Percentiles rank a stretch among this genome's conserved stretches.
These are phyloP conservation scores for Dunaliella salina DNA, from an alignment of 163 green algal genomes.

Conservation along the genomic window DNA sequence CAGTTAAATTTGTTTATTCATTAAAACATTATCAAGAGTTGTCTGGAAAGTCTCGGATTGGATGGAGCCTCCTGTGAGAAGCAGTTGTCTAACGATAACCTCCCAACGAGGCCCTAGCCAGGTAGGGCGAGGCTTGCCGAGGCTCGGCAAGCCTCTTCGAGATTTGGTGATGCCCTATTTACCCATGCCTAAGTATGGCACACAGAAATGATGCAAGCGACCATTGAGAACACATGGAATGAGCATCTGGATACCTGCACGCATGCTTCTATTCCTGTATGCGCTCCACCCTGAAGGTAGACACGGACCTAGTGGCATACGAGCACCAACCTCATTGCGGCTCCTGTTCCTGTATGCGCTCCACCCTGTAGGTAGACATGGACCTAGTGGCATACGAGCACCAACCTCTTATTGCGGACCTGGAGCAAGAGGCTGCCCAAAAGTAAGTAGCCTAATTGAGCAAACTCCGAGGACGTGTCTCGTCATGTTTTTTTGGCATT, in stretches of 20 bases:
- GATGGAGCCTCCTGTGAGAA: too few relatives aligned
- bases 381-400: constrained; percentile 3
- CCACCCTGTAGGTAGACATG: not conserved
- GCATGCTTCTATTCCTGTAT: not conserved
- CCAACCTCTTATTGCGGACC: not conserved
- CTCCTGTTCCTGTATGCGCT: not conserved
- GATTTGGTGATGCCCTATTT: too few relatives aligned
- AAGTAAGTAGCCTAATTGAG: not conserved
- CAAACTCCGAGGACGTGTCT: not conserved
- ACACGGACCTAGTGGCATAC: not conserved
- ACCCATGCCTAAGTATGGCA: not conserved
- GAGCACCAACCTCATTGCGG: not conserved
- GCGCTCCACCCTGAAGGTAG: not conserved
- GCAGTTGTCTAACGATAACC: too few relatives aligned
- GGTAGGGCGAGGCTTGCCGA: too few relatives aligned
- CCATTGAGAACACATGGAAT: too few relatives aligned
- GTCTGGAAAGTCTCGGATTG: too few relatives aligned
- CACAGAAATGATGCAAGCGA: not conserved
- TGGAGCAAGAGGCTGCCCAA: constrained; percentile 1
- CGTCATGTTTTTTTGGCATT: too few relatives aligned
- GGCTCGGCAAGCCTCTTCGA: too few relatives aligned
- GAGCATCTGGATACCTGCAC: too few relatives aligned
- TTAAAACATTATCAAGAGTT: too few relatives aligned
- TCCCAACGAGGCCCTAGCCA: too few relatives aligned
- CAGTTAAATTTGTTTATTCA: too few relatives aligned